A percentile compares a stretch with the other conserved stretches of the same genome.
Evolutionary conservation across 345 rosid species (phyloP).

Genomic region (Arabidopsis thaliana): DNA sequence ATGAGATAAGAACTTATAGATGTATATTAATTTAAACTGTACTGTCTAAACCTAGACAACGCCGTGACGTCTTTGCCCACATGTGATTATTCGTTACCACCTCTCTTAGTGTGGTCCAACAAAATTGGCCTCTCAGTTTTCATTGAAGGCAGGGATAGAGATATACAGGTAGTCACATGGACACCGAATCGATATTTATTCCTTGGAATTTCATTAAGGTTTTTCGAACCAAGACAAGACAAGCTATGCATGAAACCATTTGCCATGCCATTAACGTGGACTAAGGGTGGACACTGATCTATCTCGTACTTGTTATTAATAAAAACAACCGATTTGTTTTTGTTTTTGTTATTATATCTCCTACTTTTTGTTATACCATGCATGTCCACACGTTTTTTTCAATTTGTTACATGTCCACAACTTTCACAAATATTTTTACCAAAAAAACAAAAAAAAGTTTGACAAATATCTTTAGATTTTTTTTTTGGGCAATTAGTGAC

Average conservation of each 20-base stretch:
- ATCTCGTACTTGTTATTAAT: background rate
- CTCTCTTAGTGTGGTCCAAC: slow-evolving; percentile 27
- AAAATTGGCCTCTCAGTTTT: background rate
- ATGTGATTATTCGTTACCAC: slow-evolving; percentile 26
- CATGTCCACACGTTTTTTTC: background rate
- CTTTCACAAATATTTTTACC: too few relatives aligned
- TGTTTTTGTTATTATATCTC: too few relatives aligned
- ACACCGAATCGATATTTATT: background rate
- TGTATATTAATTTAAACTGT: background rate
- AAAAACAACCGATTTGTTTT: too few relatives aligned
- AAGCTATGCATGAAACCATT: background rate
- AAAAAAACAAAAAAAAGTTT: too few relatives aligned
- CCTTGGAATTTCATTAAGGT: background rate
- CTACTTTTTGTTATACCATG: too few relatives aligned
- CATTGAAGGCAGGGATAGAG: background rate
- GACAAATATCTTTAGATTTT: too few relatives aligned
- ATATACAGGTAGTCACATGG: background rate
- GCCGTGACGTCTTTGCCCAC: slow-evolving; percentile 25
- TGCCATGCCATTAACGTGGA: background rate
- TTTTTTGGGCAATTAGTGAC: too few relatives aligned
- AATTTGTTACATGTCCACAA: background rate
- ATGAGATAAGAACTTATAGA: slow-evolving; percentile 11
- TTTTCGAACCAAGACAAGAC: background rate
- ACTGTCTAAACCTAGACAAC: background rate
- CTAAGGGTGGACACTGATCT: background rate